Evolutionary conservation across 2,329 filamentous ascomycete species (phyloP).

Genomic region (Colletotrichum neosansevieriae): DNA sequence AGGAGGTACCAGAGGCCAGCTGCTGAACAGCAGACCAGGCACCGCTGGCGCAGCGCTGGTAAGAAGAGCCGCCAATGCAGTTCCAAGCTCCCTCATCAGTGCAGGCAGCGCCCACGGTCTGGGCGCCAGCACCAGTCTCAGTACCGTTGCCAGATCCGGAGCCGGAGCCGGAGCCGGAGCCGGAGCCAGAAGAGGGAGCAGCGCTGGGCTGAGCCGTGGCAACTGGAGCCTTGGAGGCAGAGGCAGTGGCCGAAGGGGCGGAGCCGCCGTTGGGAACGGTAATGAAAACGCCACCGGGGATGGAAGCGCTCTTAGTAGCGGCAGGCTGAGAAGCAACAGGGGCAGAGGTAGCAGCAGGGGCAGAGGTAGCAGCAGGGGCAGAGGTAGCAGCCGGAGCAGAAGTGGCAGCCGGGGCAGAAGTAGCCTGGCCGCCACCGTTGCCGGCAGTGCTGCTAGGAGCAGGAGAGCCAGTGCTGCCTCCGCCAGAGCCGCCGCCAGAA

Average conservation of each 20-base stretch:
- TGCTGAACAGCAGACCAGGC: slow-evolving; percentile 58
- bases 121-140: slow-evolving; percentile 45
- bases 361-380: slow-evolving; percentile 40
- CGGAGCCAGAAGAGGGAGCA: slow-evolving; percentile 1
- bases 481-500: too few species aligned
- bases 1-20: slow-evolving; percentile 61
- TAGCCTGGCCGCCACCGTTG: too few species aligned
- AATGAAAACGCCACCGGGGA: slow-evolving; percentile 57
- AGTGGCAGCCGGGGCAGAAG: too few species aligned
- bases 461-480: too few species aligned
- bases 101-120: slow-evolving; percentile 60
- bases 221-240: slow-evolving; percentile 38
- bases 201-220: slow-evolving; percentile 22
- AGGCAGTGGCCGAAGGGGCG: slow-evolving; percentile 39
- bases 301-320: slow-evolving; percentile 14
- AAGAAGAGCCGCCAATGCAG: slow-evolving; percentile 62
- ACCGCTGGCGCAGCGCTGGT: slow-evolving; percentile 68
- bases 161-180: slow-evolving; percentile 27
- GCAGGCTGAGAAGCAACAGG: slow-evolving; percentile 38
- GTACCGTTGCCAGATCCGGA: slow-evolving; percentile 24
- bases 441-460: too few species aligned
- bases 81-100: slow-evolving; percentile 64
- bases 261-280: slow-evolving; percentile 44
- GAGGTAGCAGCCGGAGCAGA: slow-evolving; percentile 8
- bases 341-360: slow-evolving; percentile 37